Percentiles rank a stretch among this genome's conserved stretches.
Conservation (phyloP, 371 early-diverging fungal genomes). For the Lichtheimia corymbifera region DNA sequence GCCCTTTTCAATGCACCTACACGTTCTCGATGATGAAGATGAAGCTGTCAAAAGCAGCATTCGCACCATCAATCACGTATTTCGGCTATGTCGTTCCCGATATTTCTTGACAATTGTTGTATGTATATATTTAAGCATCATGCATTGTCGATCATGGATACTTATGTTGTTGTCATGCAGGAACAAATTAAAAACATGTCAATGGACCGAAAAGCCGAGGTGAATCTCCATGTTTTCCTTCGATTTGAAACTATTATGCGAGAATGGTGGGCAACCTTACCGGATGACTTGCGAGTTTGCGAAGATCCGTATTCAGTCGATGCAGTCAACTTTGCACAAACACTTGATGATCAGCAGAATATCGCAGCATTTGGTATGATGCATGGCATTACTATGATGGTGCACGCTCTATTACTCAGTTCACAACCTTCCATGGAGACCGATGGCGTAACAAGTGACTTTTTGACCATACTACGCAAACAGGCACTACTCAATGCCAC, state of each 20-base stretch:
- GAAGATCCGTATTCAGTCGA: background rate
- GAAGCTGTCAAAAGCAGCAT: conserved; percentile 1
- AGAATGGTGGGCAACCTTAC: conserved; percentile 7
- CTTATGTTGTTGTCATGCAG: background rate
- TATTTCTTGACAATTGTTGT: too few relatives aligned
- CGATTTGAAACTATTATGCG: background rate
- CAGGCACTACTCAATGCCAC: background rate
- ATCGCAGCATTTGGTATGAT: background rate
- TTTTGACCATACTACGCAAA: background rate
- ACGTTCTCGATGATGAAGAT: too few relatives aligned
- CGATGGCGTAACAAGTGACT: background rate
- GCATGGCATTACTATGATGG: background rate
- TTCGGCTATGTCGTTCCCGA: too few relatives aligned
- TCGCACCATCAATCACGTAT: too few relatives aligned
- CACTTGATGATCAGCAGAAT: background rate
- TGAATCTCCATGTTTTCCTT: conserved; percentile 1
- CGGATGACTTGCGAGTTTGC: background rate
- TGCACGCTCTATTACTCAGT: background rate
- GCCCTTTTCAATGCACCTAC: too few relatives aligned
- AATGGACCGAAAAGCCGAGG: too few relatives aligned
- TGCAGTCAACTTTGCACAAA: background rate
- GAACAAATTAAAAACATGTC: too few relatives aligned
- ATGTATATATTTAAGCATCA: background rate
- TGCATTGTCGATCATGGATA: background rate
- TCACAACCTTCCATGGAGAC: background rate